Conservation (phyloP, 257 asterid species). For the Dorcoceras hygrometricum region DNA sequence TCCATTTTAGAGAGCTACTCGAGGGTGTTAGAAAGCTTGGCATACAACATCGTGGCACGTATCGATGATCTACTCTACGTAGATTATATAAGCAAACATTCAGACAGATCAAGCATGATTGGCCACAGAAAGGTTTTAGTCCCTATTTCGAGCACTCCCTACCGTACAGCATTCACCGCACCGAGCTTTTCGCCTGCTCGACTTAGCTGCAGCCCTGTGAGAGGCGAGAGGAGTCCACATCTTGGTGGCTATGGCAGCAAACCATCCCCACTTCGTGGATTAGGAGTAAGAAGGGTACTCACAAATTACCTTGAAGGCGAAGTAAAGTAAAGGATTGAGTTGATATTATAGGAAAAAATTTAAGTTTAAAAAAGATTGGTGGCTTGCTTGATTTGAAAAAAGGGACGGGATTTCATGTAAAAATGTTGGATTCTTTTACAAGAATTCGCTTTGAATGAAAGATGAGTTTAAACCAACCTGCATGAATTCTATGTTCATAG, state of each 20-base stretch:
- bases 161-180: constrained; percentile 47
- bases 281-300: constrained; percentile 71
- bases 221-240: constrained; percentile 61
- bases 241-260: constrained; percentile 37
- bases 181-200: constrained; percentile 62
- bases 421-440: no score
- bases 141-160: constrained; percentile 68
- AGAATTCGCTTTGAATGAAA: no score
- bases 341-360: constrained; percentile 15
- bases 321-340: constrained; percentile 42
- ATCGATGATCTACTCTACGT: constrained; percentile 83
- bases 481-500: no score
- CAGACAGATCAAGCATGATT: constrained; percentile 39
- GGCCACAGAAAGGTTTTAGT: constrained; percentile 49
- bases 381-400: no score
- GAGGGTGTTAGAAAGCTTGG: constrained; percentile 88
- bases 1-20: constrained; percentile 96
- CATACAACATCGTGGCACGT: constrained; percentile 74
- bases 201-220: constrained; percentile 46
- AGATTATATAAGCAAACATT: constrained; percentile 61
- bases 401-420: no score
- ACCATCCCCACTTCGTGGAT: constrained; percentile 53
- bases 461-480: no score
- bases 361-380: no score
- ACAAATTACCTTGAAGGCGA: constrained; percentile 69